These are phyloP conservation scores for Sicyos baderoa DNA, from an alignment of 306 rosid species.

Conservation along the genomic window DNA sequence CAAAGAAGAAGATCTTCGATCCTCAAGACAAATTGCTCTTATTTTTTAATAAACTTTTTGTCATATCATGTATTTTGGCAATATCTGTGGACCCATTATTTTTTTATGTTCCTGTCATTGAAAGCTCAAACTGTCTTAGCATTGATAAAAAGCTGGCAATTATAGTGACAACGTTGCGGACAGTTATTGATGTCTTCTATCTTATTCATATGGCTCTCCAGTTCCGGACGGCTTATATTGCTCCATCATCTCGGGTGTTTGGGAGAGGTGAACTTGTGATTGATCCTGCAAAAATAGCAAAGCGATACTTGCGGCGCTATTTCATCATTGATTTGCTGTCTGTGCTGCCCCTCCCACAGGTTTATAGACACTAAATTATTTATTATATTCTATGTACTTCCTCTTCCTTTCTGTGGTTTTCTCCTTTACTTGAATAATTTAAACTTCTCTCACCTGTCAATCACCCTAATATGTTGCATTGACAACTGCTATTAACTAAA, in stretches of 20 bases:
- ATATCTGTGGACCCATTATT: conserved; percentile 90
- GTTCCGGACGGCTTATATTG: conserved; percentile 90
- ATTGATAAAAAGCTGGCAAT: conserved; percentile 68
- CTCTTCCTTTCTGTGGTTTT: conserved; percentile 17
- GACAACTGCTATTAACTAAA: background rate
- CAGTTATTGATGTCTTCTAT: conserved; percentile 72
- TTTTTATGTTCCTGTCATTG: conserved; percentile 79
- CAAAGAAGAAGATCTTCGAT: conserved; percentile 84
- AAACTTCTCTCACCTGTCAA: background rate
- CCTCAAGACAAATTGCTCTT: conserved; percentile 86
- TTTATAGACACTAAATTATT: conserved; percentile 25
- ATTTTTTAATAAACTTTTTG: conserved; percentile 69
- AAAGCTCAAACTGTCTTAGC: conserved; percentile 57
- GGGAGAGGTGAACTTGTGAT: conserved; percentile 99
- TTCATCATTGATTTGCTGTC: conserved; percentile 76
- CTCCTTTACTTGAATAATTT: background rate
- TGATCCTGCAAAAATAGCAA: conserved; percentile 79
- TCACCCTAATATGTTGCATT: background rate
- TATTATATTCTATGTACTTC: conserved; percentile 16
- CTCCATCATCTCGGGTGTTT: conserved; percentile 98
- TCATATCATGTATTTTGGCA: conserved; percentile 76
- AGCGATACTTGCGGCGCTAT: conserved; percentile 65
- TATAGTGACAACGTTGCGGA: conserved; percentile 73
- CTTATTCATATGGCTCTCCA: conserved; percentile 93
- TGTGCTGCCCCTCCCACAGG: conserved; percentile 95